phyloP scores from a whole-genome alignment of 2,329 filamentous ascomycete species.

The Xylaria sp. region DNA sequence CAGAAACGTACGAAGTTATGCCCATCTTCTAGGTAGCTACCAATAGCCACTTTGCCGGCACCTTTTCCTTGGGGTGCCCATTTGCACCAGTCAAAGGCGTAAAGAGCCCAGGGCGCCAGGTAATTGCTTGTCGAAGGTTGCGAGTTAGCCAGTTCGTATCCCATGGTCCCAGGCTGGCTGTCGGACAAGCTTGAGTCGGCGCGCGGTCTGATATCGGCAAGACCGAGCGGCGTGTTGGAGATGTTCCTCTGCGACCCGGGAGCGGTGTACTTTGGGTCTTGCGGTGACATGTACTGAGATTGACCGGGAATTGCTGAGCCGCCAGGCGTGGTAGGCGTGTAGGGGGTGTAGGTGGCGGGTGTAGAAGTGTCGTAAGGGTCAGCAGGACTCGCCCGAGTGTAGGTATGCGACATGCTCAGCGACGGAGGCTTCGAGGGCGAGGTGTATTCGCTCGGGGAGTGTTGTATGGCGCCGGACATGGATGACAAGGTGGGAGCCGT shows the following conservation, averaged over 20 bases:
- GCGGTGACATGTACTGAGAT: conserved; percentile 72
- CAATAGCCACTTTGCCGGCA: conserved; percentile 91
- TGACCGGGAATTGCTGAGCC: conserved; percentile 56
- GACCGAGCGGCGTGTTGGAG: conserved; percentile 87
- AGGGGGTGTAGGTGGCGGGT: conserved; percentile 62
- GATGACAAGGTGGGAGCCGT: conserved; percentile 59
- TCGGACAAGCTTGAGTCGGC: conserved; percentile 85
- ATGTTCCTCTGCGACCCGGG: conserved; percentile 69
- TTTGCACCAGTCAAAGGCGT: conserved; percentile 99
- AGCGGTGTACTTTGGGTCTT: conserved; percentile 64
- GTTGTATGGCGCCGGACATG: conserved; percentile 56
- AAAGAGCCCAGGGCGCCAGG: conserved; percentile 91
- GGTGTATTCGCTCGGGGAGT: conserved; percentile 51
- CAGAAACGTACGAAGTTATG: conserved; percentile 85
- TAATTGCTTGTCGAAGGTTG: conserved; percentile 87
- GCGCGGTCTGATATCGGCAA: conserved; percentile 90
- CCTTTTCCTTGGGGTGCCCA: conserved; percentile 85
- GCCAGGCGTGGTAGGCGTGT: conserved; percentile 72
- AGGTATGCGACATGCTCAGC: conserved; percentile 74
- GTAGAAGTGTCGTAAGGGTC: conserved; percentile 63
- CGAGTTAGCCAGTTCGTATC: conserved; percentile 73
- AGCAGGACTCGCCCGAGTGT: conserved; percentile 86
- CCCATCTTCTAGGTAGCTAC: conserved; percentile 96
- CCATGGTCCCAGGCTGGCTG: conserved; percentile 67
- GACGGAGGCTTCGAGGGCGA: conserved; percentile 72